phyloP scores from a whole-genome alignment of 2,329 filamentous ascomycete species.

The Exserohilum rostratum region DNA sequence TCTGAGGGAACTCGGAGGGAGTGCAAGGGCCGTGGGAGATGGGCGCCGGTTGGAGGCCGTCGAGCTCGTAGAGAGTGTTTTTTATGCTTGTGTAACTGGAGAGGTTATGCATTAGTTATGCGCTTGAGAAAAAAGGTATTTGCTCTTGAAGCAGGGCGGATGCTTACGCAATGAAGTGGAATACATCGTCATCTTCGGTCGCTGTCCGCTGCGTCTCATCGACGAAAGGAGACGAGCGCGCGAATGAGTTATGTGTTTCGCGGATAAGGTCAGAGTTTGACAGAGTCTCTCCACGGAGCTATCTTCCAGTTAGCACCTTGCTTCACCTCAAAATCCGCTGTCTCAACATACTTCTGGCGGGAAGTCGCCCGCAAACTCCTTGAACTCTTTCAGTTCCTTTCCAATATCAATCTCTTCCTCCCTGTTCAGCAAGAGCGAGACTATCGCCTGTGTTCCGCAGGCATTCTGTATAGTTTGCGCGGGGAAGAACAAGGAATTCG shows the following conservation, averaged over 20 bases:
- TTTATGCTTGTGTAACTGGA: slow-evolving; percentile 75
- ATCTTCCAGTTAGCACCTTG: slow-evolving; percentile 10
- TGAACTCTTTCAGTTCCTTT: slow-evolving; percentile 73
- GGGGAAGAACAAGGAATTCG: slow-evolving; percentile 87
- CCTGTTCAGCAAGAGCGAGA: slow-evolving; percentile 91
- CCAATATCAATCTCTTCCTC: slow-evolving; percentile 74
- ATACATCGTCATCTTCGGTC: slow-evolving; percentile 83
- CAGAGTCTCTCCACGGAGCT: slow-evolving; percentile 73
- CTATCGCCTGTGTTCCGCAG: slow-evolving; percentile 92
- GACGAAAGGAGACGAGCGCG: slow-evolving; percentile 84
- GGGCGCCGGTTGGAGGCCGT: slow-evolving; percentile 90
- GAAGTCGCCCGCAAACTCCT: slow-evolving; percentile 85
- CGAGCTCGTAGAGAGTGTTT: slow-evolving; percentile 86
- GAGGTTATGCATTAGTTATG: slow-evolving; percentile 6
- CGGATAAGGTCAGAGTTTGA: slow-evolving; percentile 67
- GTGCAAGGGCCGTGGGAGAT: slow-evolving; percentile 84
- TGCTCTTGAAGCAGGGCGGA: not conserved
- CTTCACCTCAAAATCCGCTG: not conserved
- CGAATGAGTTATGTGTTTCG: slow-evolving; percentile 86
- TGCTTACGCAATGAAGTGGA: slow-evolving; percentile 84
- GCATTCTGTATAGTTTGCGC: slow-evolving; percentile 98
- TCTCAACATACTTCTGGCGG: slow-evolving; percentile 60
- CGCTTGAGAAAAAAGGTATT: not conserved
- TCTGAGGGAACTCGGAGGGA: slow-evolving; percentile 73
- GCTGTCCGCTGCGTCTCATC: slow-evolving; percentile 82